Percentiles rank a stretch among this genome's conserved stretches.
phyloP scores from a whole-genome alignment of 148 eudicot genomes.

The Pharnaceum exiguum region DNA sequence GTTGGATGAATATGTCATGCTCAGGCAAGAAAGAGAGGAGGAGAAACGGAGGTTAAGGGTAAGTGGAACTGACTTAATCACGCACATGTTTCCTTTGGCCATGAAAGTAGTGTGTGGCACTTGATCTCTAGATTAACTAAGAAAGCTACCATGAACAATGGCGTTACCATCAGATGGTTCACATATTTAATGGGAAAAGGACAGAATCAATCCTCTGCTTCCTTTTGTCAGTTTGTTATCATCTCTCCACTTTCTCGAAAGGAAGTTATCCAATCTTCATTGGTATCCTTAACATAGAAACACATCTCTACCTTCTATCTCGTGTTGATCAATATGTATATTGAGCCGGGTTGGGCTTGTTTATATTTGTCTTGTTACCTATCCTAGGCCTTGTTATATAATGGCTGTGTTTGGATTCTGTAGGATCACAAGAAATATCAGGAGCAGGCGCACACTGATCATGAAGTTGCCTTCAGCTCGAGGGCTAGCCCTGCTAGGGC shows the following conservation, averaged over 20 bases:
- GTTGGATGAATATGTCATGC: conserved; percentile 94
- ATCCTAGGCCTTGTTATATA: background rate
- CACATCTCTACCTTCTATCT: no score
- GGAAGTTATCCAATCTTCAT: no score
- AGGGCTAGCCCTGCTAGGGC: conserved; percentile 89
- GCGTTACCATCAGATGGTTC: no score
- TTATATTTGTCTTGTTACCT: background rate
- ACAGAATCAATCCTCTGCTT: no score
- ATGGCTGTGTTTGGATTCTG: conserved; percentile 4
- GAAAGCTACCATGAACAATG: no score
- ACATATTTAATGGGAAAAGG: no score
- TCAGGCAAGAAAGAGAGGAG: conserved; percentile 96
- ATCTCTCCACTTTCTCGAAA: no score
- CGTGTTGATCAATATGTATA: no score
- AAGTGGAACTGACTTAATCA: conserved; percentile 22
- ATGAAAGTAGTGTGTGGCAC: background rate
- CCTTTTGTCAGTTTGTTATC: no score
- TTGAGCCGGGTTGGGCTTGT: no score
- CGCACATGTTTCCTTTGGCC: no score
- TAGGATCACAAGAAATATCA: conserved; percentile 94
- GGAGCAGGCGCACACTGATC: conserved; percentile 62
- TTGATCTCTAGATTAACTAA: background rate
- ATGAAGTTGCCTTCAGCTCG: conserved; percentile 56
- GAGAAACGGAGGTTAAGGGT: conserved; percentile 92
- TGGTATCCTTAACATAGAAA: no score